A percentile compares a stretch with the other conserved stretches of the same genome.
phyloP scores from a whole-genome alignment of 371 early-diverging fungal species.

The Amoeboaphelidium protococcarum region DNA sequence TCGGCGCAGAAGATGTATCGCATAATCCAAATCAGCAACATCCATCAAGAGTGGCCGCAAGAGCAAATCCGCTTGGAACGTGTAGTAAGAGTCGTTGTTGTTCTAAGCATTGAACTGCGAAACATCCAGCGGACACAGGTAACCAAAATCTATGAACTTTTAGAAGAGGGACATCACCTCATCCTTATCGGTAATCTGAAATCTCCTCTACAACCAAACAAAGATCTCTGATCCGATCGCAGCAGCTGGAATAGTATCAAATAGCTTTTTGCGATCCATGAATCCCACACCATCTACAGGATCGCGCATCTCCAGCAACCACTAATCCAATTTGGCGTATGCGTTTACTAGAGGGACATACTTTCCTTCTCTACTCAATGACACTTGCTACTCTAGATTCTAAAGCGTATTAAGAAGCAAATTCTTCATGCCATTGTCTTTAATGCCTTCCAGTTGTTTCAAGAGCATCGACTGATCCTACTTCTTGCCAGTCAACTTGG shows the following conservation, averaged over 20 bases:
- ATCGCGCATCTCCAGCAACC: no score
- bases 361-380: no score
- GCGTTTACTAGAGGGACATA: no score
- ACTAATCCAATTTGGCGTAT: no score
- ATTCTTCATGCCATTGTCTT: no score
- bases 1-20: neutral
- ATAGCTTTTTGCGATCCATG: neutral
- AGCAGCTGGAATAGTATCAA: neutral
- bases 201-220: neutral
- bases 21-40: neutral
- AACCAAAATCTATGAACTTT: neutral
- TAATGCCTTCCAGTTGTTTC: no score
- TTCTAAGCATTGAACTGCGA: neutral
- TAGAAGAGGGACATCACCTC: neutral
- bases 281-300: neutral
- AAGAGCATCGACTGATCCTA: no score
- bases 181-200: neutral
- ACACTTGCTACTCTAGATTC: no score
- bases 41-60: neutral
- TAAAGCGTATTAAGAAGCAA: no score
- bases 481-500: no score
- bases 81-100: neutral
- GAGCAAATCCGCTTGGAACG: neutral
- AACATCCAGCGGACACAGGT: neutral
- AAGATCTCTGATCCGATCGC: neutral